Conservation (phyloP, 2,329 filamentous ascomycete genomes). For the Cladosporium velox region DNA sequence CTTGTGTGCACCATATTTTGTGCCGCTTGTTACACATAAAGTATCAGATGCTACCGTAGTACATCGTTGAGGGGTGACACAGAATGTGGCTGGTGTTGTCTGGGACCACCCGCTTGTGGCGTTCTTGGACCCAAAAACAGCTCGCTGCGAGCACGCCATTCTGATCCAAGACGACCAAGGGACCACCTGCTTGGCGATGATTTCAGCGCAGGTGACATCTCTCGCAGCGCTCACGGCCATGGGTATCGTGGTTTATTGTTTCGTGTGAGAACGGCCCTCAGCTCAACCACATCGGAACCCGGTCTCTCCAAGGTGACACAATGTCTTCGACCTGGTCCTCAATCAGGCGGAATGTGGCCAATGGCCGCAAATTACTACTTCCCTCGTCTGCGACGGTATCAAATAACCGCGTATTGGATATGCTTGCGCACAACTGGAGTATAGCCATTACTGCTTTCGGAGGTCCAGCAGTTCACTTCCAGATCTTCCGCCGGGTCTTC, state of each 20-base stretch:
- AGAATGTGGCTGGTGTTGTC: not conserved
- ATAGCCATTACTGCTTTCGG: slow-evolving; percentile 31
- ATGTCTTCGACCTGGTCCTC: slow-evolving; percentile 9
- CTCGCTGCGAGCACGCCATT: not conserved
- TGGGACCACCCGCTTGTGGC: not conserved
- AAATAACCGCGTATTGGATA: slow-evolving; percentile 22
- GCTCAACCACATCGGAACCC: not conserved
- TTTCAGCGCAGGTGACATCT: not conserved
- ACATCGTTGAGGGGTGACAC: not conserved
- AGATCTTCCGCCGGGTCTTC: slow-evolving; percentile 65
- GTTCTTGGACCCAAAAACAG: not conserved
- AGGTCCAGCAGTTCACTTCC: slow-evolving; percentile 70
- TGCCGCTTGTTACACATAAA: no score
- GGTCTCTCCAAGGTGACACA: not conserved
- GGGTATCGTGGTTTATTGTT: not conserved
- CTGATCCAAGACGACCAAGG: not conserved
- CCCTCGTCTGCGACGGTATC: not conserved
- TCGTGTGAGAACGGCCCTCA: not conserved
- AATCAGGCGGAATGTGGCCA: not conserved
- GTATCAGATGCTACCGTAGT: not conserved
- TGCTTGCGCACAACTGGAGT: slow-evolving; percentile 28
- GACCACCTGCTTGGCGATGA: not conserved
- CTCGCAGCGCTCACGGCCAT: not conserved
- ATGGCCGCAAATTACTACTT: slow-evolving; percentile 2
- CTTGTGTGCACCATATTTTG: not conserved